phyloP scores from a whole-genome alignment of 306 rosid species.

The Oemleria cerasiformis region DNA sequence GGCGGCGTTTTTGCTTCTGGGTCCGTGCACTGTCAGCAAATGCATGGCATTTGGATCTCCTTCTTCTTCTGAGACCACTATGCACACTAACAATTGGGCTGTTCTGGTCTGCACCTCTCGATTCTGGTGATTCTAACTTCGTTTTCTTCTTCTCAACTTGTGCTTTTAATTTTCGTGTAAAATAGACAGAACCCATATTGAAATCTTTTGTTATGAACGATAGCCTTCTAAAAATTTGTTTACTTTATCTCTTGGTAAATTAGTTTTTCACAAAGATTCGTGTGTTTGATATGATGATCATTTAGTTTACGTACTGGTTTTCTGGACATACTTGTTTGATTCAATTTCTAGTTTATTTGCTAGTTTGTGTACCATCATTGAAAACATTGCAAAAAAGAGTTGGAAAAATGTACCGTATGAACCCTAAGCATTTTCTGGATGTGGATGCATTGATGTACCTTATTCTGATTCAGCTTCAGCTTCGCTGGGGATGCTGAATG shows the following conservation, averaged over 20 bases:
- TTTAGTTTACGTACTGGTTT: background rate
- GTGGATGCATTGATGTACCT: background rate
- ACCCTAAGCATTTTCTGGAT: background rate
- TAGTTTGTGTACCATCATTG: background rate
- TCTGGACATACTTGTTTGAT: background rate
- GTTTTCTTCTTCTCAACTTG: background rate
- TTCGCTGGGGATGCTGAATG: background rate
- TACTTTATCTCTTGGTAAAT: background rate
- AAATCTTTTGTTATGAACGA: background rate
- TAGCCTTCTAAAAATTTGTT: background rate
- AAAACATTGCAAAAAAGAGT: background rate
- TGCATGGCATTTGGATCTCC: constrained; percentile 41
- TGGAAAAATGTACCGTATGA: background rate
- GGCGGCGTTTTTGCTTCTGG: constrained; percentile 34
- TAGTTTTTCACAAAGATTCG: background rate
- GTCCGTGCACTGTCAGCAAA: constrained; percentile 27
- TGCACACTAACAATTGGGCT: constrained; percentile 94
- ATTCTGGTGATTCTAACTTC: constrained; percentile 54
- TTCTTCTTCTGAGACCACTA: constrained; percentile 51
- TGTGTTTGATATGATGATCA: too few relatives aligned
- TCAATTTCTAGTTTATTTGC: background rate
- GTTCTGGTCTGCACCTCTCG: constrained; percentile 95
- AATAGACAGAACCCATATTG: background rate
- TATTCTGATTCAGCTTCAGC: background rate
- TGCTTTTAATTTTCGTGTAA: background rate